Conservation (phyloP, 2,329 filamentous ascomycete genomes). For the Acrodontium crateriforme region DNA sequence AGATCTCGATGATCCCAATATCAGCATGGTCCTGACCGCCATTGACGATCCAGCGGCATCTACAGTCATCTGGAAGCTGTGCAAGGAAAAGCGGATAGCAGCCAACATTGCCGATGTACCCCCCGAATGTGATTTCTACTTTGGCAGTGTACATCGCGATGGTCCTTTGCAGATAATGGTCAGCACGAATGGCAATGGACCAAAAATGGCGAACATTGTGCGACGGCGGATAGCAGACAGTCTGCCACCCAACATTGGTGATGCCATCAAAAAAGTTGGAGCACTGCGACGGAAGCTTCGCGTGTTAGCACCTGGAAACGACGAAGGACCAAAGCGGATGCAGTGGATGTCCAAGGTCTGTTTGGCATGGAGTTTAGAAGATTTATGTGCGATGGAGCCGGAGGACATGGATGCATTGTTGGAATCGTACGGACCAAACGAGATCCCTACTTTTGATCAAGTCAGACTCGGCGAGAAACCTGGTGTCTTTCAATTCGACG, state of each 20-base stretch:
- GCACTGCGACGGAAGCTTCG: constrained; percentile 65
- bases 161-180: constrained; percentile 97
- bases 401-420: constrained; percentile 72
- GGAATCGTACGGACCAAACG: constrained; percentile 48
- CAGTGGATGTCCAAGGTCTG: constrained; percentile 89
- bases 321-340: constrained; percentile 80
- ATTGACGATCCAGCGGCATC: constrained; percentile 91
- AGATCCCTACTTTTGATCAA: constrained; percentile 30
- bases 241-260: constrained; percentile 66
- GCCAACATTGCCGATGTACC: constrained; percentile 97
- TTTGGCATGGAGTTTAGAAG: constrained; percentile 71
- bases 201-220: constrained; percentile 76
- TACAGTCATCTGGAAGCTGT: constrained; percentile 80
- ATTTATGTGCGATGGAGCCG: constrained; percentile 69
- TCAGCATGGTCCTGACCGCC: constrained; percentile 82
- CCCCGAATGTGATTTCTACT: constrained; percentile 96
- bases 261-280: constrained; percentile 75
- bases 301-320: constrained; percentile 54
- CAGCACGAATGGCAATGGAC: constrained; percentile 93
- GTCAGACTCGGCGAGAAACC: constrained; percentile 27
- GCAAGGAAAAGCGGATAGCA: constrained; percentile 68
- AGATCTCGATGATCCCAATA: constrained; percentile 58
- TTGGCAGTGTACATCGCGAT: constrained; percentile 88
- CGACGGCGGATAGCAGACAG: constrained; percentile 64
- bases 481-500: constrained; percentile 29